phyloP scores from a whole-genome alignment of 73 alveolate species.

The Breviolum minutum region DNA sequence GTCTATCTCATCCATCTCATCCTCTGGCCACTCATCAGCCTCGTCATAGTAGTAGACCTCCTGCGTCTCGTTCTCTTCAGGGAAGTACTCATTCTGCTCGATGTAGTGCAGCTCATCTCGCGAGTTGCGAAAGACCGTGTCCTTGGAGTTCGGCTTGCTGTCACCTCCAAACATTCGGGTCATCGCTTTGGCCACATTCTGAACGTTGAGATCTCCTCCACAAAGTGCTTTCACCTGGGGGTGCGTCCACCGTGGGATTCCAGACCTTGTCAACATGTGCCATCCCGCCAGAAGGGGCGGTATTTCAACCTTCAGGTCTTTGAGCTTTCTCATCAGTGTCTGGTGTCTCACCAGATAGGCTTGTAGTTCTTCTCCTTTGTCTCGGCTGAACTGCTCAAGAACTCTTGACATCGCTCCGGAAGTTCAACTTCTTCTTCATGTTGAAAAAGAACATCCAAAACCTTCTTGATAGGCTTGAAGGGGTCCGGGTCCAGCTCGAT shows the following conservation, averaged over 20 bases:
- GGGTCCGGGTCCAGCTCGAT: background rate
- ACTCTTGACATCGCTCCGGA: slow-evolving; percentile 35
- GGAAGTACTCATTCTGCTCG: background rate
- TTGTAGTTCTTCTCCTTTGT: slow-evolving; percentile 34
- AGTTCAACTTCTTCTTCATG: slow-evolving; percentile 48
- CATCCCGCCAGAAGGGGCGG: slow-evolving; percentile 20
- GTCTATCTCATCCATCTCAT: background rate
- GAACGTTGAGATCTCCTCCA: background rate
- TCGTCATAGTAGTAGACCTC: background rate
- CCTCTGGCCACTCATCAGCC: slow-evolving; percentile 16
- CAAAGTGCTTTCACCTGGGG: slow-evolving; percentile 39
- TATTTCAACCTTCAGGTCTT: background rate
- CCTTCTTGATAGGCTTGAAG: background rate
- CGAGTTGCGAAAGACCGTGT: background rate
- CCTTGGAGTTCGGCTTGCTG: slow-evolving; percentile 12
- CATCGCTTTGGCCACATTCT: slow-evolving; percentile 44
- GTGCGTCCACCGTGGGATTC: slow-evolving; percentile 33
- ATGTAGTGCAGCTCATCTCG: background rate
- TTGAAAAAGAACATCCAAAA: background rate
- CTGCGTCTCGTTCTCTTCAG: background rate
- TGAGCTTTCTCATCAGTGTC: background rate
- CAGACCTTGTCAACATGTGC: slow-evolving; percentile 30
- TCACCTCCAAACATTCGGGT: slow-evolving; percentile 37
- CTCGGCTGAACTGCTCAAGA: slow-evolving; percentile 10
- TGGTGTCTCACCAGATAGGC: slow-evolving; percentile 38